Evolutionary conservation across 192 early-diverging fungal genomes (phyloP), one percentile per base, ranked within the genome.

Genomic region (Helicostylum pulchrum): DNA sequence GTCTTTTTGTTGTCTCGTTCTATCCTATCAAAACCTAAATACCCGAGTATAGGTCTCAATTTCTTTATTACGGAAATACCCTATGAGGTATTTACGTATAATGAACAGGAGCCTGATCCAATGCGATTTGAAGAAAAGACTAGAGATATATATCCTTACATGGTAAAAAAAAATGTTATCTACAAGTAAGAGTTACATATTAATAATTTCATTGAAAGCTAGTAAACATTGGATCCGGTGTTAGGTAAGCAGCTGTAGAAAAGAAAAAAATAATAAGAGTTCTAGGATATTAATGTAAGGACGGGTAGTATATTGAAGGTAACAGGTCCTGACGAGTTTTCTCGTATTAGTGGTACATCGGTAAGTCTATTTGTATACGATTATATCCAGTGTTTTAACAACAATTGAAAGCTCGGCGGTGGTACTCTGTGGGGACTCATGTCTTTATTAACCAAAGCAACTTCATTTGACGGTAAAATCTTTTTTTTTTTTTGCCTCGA

Each of bases 151-250:
- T 98, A 91, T 70, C 96, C 96, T 26, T 96, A 95, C 77, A 86
- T 98, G 86, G 84, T 80, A 78, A 23, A 71, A 43, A 31, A 39
- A 39, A 39, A 39, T 0, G 6, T 3, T 6, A 39, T 39, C 9
- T 39, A 10, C 36, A 39, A 0, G 36, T 39, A 39, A 26, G 36
- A 39, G 6, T 39, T 39, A 26, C 36, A 5, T 39, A 39, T 10
- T 39, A 39, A 39, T 9, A 39, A 26, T 26, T 26, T 44, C 39
- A 58, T 58, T 53, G 45, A 17, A 43, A 88, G 88, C 77, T 98
- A 62, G 95, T 97, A 34, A 99, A 99, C 62, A 96, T 99, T 62
- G 96, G 96, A 21, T 95, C 94, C 30, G 96, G 96, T 47, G 96
- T 99, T 57, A 90, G 81, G 81, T 83, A 80, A 47, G 26, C 0